Evolutionary conservation across 768 basidiomycete genomes (phyloP).

Genomic region (Saitozyma sp.): DNA sequence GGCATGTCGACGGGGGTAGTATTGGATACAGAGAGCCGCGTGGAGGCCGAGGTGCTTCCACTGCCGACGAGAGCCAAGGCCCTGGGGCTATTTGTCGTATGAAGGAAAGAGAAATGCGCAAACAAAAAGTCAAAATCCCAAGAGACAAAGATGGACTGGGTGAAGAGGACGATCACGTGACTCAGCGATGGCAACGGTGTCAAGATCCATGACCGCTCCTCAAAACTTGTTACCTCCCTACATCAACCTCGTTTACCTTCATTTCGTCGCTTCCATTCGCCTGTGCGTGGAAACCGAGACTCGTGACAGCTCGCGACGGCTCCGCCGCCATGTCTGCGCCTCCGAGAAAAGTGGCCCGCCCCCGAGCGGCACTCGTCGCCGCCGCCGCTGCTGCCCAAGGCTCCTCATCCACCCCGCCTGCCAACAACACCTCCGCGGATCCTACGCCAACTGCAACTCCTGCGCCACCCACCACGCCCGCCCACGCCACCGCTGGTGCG

Average conservation of each 20-base stretch:
- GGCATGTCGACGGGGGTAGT: conserved; percentile 24
- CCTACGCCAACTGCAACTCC: too few relatives aligned
- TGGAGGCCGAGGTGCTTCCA: too few relatives aligned
- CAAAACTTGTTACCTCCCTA: conserved; percentile 2
- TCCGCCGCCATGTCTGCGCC: background rate
- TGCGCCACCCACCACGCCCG: background rate
- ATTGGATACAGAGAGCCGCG: too few relatives aligned
- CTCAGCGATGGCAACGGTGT: background rate
- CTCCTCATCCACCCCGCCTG: background rate
- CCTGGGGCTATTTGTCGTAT: too few relatives aligned
- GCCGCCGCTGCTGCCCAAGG: conserved; percentile 4
- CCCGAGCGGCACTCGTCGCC: conserved; percentile 5
- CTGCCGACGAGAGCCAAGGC: too few relatives aligned
- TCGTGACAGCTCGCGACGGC: too few relatives aligned
- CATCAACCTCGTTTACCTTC: background rate
- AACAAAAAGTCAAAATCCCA: too few relatives aligned
- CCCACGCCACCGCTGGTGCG: background rate
- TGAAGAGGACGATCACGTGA: too few relatives aligned
- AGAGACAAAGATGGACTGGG: too few relatives aligned
- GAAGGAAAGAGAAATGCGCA: too few relatives aligned
- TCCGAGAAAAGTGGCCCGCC: background rate
- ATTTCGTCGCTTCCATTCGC: background rate
- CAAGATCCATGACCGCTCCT: background rate
- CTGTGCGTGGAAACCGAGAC: too few relatives aligned
- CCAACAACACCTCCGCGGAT: background rate